Conservation (phyloP, 2,329 filamentous ascomycete genomes). For the Sporothrix inflata region DNA sequence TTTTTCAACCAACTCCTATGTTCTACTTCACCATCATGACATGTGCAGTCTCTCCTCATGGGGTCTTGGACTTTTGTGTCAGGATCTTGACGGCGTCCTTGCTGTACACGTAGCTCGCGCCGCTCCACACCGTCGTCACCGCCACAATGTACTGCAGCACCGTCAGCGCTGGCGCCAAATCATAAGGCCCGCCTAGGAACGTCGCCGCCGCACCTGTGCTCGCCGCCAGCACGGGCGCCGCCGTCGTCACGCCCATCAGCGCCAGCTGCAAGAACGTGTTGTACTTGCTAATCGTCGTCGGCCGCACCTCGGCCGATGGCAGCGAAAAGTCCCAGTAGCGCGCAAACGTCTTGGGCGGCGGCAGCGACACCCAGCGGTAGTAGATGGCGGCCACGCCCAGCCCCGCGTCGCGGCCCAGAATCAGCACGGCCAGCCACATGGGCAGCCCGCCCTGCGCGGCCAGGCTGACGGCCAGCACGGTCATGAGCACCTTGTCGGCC, state of each 20-base stretch:
- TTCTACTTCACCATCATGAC: constrained; percentile 15
- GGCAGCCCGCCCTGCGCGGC: constrained; percentile 82
- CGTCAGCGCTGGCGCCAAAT: constrained; percentile 59
- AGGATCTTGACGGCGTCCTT: constrained; percentile 93
- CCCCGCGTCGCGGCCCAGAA: constrained; percentile 84
- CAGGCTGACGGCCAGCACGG: constrained; percentile 81
- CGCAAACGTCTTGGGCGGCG: constrained; percentile 86
- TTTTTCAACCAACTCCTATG: background rate
- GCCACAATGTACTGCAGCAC: constrained; percentile 77
- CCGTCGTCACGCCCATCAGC: constrained; percentile 82
- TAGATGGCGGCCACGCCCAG: constrained; percentile 87
- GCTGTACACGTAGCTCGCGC: constrained; percentile 85
- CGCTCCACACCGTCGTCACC: constrained; percentile 89
- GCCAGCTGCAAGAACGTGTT: constrained; percentile 92
- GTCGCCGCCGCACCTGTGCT: constrained; percentile 2
- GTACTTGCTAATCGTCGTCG: constrained; percentile 83
- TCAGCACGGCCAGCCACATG: constrained; percentile 85
- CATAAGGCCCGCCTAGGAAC: constrained; percentile 44
- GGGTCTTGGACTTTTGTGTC: constrained; percentile 38
- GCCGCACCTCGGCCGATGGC: constrained; percentile 81
- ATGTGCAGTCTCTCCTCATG: background rate
- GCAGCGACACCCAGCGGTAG: constrained; percentile 92
- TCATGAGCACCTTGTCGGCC: constrained; percentile 97
- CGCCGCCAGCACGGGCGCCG: constrained; percentile 67
- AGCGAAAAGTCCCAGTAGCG: constrained; percentile 98